Evolutionary conservation across 129 eudicot genomes (phyloP), one percentile per base, ranked within the genome.

Genomic region (Gnaphalium uliginosum): DNA sequence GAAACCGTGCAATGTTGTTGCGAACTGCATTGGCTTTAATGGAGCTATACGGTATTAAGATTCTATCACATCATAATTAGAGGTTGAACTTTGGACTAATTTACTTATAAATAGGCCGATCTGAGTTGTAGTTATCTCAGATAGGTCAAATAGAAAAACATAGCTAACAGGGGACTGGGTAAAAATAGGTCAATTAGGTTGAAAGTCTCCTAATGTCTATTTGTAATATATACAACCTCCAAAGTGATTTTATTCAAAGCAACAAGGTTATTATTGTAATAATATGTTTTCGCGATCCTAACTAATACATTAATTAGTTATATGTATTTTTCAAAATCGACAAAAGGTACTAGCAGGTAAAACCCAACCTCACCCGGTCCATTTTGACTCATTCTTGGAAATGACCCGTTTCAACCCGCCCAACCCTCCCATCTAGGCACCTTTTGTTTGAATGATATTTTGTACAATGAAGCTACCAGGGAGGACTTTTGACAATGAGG

Each of bases 1-100:
- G 99, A 81, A 95, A 89, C 83, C 99, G 99, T 72, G 96, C 91
- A 17, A 95, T 95, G 99, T 80, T 95, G 51, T 87, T 95, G 71
- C 97, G 99, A 72, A 91, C 97, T 48, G 97, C 94, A 54, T 90
- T 95, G 71, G 97, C 99, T 59, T 69, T 95, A 50, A 89, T 95
- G 99, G 99, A 95, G 81, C 77, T 95, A 78, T 95, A 95, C 74
- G 99, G 99, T 95, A 91, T 25, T 64, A 35, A 59, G 25, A 33
- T 51, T 56, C 19, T 18, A 41, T 66, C 24, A 27, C 75, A 7
- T 77, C 66, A 37, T 56, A 9, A 19, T 11, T 60, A 64, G 58
- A 73, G 11, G 51, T 24, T 54, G 50, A 33, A 37, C 13, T 25
- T 41, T 60, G 0, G 29, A 60, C 67, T 26, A 7, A n/a, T 61